Percentiles rank a stretch among this genome's conserved stretches.
These are phyloP conservation scores for Chlamydomonas reinhardtii DNA, from an alignment of 163 green algal genomes.

Conservation along the genomic window DNA sequence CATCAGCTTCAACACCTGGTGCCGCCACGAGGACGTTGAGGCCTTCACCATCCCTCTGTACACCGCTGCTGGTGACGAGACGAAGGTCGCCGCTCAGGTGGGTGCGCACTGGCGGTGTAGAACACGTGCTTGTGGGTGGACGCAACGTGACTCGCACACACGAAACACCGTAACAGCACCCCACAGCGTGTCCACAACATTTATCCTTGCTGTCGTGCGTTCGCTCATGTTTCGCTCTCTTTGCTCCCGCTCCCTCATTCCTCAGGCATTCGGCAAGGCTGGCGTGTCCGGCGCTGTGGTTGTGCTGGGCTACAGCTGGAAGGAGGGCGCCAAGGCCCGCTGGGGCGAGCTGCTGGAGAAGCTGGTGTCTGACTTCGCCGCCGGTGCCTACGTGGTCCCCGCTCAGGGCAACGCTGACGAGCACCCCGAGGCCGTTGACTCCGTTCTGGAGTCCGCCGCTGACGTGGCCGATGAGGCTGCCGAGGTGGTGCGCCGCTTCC, in stretches of 20 bases:
- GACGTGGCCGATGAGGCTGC: neutral
- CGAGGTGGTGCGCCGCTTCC: constrained; percentile 25
- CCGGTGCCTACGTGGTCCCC: neutral
- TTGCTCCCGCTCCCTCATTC: neutral
- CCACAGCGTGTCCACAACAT: no score
- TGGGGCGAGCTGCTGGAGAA: constrained; percentile 27
- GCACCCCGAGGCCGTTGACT: neutral
- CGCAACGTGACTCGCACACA: no score
- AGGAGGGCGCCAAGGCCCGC: neutral
- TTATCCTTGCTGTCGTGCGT: no score
- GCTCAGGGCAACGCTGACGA: neutral
- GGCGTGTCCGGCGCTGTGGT: constrained; percentile 12
- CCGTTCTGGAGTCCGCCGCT: neutral
- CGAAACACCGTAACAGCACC: no score
- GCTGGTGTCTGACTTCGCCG: constrained; percentile 15
- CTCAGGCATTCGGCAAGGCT: constrained; percentile 35
- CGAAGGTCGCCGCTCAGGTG: constrained; percentile 13
- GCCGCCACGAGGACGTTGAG: neutral
- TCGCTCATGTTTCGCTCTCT: no score
- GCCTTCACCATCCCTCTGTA: constrained; percentile 4
- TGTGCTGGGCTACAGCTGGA: constrained; percentile 21
- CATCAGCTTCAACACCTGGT: neutral
- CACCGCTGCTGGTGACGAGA: neutral
- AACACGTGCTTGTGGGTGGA: no score
- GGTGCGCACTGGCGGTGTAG: neutral